Conservation (phyloP, 2,329 filamentous ascomycete species). For the Aspergillus awamori region DNA sequence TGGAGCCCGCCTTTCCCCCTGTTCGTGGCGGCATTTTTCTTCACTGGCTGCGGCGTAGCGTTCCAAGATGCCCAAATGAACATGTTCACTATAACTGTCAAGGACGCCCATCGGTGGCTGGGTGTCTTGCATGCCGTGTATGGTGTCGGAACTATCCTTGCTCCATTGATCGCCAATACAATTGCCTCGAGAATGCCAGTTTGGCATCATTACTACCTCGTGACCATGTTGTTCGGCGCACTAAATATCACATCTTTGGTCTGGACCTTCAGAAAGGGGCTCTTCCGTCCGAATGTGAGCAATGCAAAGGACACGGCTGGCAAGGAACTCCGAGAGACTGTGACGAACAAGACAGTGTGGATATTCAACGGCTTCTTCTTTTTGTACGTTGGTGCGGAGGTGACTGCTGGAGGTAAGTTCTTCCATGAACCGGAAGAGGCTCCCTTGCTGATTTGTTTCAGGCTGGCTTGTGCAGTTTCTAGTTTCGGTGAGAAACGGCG, state of each 20-base stretch:
- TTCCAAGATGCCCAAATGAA: conserved; percentile 29
- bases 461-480: conserved; percentile 31
- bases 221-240: conserved; percentile 20
- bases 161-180: conserved; percentile 27
- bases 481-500: conserved; percentile 26
- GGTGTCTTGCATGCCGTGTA: conserved; percentile 28
- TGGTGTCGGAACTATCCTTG: conserved; percentile 26
- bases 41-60: conserved; percentile 27
- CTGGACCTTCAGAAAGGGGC: conserved; percentile 25
- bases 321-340: conserved; percentile 23
- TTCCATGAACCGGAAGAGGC: background rate
- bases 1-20: conserved; percentile 27
- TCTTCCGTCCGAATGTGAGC: conserved; percentile 25
- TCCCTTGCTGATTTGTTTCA: conserved; percentile 7
- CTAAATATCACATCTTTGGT: conserved; percentile 19
- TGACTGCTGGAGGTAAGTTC: conserved; percentile 26
- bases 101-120: conserved; percentile 28
- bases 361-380: conserved; percentile 30
- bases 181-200: conserved; percentile 24
- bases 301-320: conserved; percentile 24
- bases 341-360: conserved; percentile 25
- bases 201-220: conserved; percentile 29
- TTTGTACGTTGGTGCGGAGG: conserved; percentile 29
- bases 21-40: conserved; percentile 27
- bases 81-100: conserved; percentile 26